Conservation (phyloP, 805 yeast species). For the Pichia scutulata region DNA sequence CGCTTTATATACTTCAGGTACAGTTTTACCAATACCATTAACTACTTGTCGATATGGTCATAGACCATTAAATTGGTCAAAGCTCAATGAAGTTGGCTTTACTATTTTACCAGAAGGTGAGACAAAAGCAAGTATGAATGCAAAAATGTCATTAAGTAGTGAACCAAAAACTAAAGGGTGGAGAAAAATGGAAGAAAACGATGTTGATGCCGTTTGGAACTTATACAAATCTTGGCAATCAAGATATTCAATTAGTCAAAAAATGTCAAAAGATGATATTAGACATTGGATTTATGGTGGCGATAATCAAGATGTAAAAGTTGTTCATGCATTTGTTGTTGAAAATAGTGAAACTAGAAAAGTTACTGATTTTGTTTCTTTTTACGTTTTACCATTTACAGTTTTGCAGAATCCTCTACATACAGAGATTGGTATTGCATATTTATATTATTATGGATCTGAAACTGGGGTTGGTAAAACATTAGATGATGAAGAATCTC, state of each 20-base stretch:
- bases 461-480: conserved; percentile 43
- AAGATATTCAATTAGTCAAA: conserved; percentile 67
- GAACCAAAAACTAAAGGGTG: conserved; percentile 44
- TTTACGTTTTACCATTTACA: conserved; percentile 80
- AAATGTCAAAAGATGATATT: conserved; percentile 57
- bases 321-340: conserved; percentile 72
- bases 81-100: conserved; percentile 84
- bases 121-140: conserved; percentile 60
- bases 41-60: conserved; percentile 85
- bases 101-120: conserved; percentile 67
- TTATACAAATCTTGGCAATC: conserved; percentile 57
- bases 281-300: conserved; percentile 75
- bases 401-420: conserved; percentile 62
- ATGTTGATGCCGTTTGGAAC: conserved; percentile 54
- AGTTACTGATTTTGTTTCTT: conserved; percentile 85
- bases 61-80: conserved; percentile 89
- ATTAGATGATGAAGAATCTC: conserved; percentile 20
- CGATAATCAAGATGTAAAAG: conserved; percentile 32
- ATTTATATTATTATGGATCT: conserved; percentile 83
- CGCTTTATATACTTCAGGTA: conserved; percentile 91
- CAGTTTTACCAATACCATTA: conserved; percentile 86
- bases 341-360: conserved; percentile 46
- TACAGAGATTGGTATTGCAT: conserved; percentile 73
- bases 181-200: conserved; percentile 50
- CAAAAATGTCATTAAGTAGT: conserved; percentile 50